phyloP scores from a whole-genome alignment of 305 asterid genomes.

The Nicotiana rustica region DNA sequence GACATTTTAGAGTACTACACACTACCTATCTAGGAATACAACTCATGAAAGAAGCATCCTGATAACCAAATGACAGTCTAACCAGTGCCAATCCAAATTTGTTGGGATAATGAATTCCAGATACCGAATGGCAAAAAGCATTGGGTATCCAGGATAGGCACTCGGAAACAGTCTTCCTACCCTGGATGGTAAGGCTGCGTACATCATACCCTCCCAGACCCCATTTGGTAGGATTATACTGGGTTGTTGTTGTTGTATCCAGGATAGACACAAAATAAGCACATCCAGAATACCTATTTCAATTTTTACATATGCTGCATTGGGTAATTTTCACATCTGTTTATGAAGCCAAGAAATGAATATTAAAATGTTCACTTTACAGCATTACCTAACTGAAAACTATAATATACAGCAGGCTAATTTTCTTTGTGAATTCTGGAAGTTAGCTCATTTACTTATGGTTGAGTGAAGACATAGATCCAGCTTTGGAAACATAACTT shows the following conservation, averaged over 20 bases:
- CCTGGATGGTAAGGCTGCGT: too few species aligned
- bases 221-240: too few species aligned
- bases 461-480: background rate
- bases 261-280: background rate
- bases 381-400: background rate
- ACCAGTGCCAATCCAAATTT: background rate
- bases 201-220: too few species aligned
- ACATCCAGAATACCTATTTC: background rate
- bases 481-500: conserved; percentile 15
- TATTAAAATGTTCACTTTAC: background rate
- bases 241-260: too few species aligned
- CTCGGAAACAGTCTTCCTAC: too few species aligned
- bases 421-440: background rate
- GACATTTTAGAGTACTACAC: too few species aligned
- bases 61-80: background rate
- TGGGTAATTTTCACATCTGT: background rate
- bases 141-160: background rate
- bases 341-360: background rate
- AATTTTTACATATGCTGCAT: background rate
- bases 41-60: background rate
- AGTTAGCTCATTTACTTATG: background rate
- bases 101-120: background rate
- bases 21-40: background rate
- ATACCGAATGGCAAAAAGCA: too few species aligned
- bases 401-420: background rate